A percentile compares a stretch with the other conserved stretches of the same genome.
Evolutionary conservation across 176 grass and related monocot genomes (phyloP).

Genomic region (Tillandsia fasciculata): DNA sequence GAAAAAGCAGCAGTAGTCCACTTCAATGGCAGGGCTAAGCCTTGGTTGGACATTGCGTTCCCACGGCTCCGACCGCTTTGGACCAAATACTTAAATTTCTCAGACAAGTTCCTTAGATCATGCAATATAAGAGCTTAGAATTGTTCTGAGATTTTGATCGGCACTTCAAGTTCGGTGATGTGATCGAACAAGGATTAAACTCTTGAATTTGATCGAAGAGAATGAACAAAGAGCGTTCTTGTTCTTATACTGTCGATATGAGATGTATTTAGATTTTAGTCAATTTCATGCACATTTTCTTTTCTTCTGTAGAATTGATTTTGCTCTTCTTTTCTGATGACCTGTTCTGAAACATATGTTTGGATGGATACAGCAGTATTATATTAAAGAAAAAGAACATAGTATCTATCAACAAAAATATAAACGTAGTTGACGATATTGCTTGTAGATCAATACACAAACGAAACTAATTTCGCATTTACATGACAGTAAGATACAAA

Average conservation of each 20-base stretch:
- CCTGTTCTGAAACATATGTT: not conserved
- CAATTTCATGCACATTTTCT: not conserved
- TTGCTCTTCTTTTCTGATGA: not conserved
- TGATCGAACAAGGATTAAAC: not conserved
- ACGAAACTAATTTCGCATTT: too few relatives aligned
- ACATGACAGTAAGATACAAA: too few relatives aligned
- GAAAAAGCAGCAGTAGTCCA: slow-evolving; percentile 47
- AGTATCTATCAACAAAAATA: not conserved
- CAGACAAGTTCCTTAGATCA: slow-evolving; percentile 47
- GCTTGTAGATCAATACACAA: too few relatives aligned
- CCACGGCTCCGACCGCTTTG: slow-evolving; percentile 53
- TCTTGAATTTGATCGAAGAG: not conserved
- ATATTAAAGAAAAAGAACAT: not conserved
- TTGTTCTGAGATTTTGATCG: not conserved
- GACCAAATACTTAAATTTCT: slow-evolving; percentile 52
- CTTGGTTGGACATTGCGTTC: slow-evolving; percentile 74
- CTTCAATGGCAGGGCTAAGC: slow-evolving; percentile 86
- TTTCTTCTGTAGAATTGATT: not conserved
- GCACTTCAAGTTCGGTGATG: not conserved
- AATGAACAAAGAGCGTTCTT: not conserved
- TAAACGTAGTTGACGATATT: not conserved
- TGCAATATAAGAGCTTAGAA: not conserved
- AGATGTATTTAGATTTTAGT: not conserved
- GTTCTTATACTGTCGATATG: not conserved
- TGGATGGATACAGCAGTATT: not conserved